Conservation (phyloP, 2,329 filamentous ascomycete species). For the Ophiostoma quercus region DNA sequence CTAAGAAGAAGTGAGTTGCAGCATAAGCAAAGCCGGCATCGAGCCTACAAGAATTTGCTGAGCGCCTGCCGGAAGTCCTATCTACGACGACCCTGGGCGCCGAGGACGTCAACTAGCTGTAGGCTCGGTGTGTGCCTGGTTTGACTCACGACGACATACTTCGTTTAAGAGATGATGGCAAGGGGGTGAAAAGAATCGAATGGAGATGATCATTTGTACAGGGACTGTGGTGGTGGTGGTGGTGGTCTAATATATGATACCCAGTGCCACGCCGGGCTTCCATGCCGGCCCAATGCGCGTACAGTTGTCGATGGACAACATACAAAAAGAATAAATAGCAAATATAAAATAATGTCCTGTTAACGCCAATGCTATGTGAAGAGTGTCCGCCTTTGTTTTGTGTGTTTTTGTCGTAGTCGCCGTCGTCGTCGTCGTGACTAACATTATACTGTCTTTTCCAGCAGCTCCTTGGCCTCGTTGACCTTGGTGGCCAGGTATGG, state of each 20-base stretch:
- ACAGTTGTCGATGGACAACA: not conserved
- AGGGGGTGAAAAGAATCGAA: not conserved
- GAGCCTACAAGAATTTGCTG: not conserved
- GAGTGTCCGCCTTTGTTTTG: conserved; percentile 4
- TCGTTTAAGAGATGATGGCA: not conserved
- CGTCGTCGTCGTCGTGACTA: not conserved
- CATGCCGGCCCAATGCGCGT: not conserved
- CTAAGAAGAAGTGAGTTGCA: no score
- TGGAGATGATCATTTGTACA: conserved; percentile 17
- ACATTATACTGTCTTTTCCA: conserved; percentile 60
- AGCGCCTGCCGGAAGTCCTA: not conserved
- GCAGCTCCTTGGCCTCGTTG: conserved; percentile 94
- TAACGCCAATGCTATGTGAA: conserved; percentile 21
- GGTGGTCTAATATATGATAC: not conserved
- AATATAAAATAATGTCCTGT: conserved; percentile 14
- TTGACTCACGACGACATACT: not conserved
- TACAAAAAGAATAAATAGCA: conserved; percentile 9
- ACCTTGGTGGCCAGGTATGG: conserved; percentile 96
- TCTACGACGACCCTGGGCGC: not conserved
- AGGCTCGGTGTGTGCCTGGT: not conserved
- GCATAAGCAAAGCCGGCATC: not conserved
- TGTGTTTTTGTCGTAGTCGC: not conserved
- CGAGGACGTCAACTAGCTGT: conserved; percentile 20
- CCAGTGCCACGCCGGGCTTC: not conserved
- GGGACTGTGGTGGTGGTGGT: not conserved